Evolutionary conservation across 345 rosid species (phyloP).

Genomic region (Geranium rotundifolium): DNA sequence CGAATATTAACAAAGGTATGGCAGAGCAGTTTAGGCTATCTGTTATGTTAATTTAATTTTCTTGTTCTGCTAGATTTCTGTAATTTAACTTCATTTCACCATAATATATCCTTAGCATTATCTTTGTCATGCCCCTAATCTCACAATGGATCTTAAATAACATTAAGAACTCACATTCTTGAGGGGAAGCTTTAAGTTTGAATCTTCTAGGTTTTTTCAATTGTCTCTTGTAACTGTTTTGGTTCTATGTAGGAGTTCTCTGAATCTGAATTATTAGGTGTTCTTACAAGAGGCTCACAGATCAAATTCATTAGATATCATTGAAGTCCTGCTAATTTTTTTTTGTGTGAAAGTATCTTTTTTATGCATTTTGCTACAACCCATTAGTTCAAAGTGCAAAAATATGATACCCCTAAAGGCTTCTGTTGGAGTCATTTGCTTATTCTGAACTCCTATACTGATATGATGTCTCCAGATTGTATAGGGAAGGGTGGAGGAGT

Average conservation of each 20-base stretch:
- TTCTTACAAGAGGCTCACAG: neutral
- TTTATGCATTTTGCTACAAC: neutral
- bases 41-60: neutral
- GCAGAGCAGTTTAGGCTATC: neutral
- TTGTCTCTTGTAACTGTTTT: neutral
- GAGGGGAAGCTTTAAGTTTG: neutral
- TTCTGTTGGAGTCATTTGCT: neutral
- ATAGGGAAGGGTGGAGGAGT: conserved; percentile 19
- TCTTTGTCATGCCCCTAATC: neutral
- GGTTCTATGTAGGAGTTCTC: neutral
- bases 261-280: no score
- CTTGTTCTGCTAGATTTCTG: neutral
- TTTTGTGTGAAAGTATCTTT: neutral
- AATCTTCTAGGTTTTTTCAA: neutral
- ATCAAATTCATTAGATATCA: neutral
- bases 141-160: neutral
- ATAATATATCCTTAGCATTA: neutral
- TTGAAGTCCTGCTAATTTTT: neutral
- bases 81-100: neutral
- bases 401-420: neutral
- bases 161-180: neutral
- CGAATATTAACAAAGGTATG: conserved; percentile 20
- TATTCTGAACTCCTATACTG: neutral
- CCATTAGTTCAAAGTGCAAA: neutral
- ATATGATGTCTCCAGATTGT: conserved; percentile 16